Conservation (phyloP, 2,329 filamentous ascomycete species). For the Grosmannia huntii region DNA sequence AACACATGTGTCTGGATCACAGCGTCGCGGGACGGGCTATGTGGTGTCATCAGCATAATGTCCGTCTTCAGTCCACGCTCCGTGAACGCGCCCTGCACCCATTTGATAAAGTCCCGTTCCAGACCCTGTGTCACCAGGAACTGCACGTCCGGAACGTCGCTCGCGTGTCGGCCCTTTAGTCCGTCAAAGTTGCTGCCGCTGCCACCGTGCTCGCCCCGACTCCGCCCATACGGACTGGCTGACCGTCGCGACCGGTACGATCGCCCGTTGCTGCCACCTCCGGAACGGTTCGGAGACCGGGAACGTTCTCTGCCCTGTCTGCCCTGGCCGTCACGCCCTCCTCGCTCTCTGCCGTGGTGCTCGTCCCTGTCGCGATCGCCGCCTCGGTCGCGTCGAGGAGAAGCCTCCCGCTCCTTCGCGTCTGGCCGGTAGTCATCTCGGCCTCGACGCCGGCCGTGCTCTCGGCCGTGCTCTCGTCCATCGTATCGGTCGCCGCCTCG, state of each 20-base stretch:
- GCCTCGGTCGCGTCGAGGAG: slow-evolving; percentile 40
- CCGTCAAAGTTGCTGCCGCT: background rate
- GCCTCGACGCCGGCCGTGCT: slow-evolving; percentile 35
- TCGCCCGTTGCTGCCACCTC: slow-evolving; percentile 23
- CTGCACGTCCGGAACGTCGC: slow-evolving; percentile 79
- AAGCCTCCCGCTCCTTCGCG: slow-evolving; percentile 42
- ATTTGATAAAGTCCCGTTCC: slow-evolving; percentile 66
- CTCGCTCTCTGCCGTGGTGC: slow-evolving; percentile 32
- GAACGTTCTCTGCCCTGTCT: slow-evolving; percentile 47
- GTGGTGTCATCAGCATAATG: slow-evolving; percentile 65
- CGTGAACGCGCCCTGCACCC: slow-evolving; percentile 67
- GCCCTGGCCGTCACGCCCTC: slow-evolving; percentile 24
- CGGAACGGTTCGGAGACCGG: slow-evolving; percentile 40
- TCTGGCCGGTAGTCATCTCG: slow-evolving; percentile 55
- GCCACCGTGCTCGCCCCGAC: slow-evolving; percentile 43
- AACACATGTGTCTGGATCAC: slow-evolving; percentile 77
- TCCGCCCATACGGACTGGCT: slow-evolving; percentile 47
- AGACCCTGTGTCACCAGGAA: slow-evolving; percentile 71
- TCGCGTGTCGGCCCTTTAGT: slow-evolving; percentile 42
- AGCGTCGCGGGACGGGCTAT: slow-evolving; percentile 55
- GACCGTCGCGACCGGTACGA: slow-evolving; percentile 52
- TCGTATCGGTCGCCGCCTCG: slow-evolving; percentile 36
- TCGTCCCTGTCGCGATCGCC: slow-evolving; percentile 49
- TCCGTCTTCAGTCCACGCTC: slow-evolving; percentile 61
- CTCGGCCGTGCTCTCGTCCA: slow-evolving; percentile 21